Evolutionary conservation across 2,329 filamentous ascomycete genomes (phyloP), one percentile per base, ranked within the genome.

Genomic region (Cordyceps fumosorosea): DNA sequence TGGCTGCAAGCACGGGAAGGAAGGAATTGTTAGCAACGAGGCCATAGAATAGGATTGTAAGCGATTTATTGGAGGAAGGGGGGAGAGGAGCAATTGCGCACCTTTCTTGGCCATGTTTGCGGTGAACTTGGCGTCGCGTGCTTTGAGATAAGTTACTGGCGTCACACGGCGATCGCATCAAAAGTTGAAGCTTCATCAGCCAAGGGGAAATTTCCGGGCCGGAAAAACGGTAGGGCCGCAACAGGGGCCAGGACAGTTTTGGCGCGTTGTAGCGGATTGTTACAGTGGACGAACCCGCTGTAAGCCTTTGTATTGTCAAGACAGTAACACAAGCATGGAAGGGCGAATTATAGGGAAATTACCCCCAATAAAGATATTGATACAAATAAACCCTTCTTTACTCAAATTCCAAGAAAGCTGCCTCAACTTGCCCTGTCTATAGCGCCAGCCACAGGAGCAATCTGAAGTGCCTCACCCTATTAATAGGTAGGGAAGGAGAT

Each of bases 1-100:
- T 98, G 65, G 82, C 91, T 96, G 74, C 34, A n/a, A 34, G 29
- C 8, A 7, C 8, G 29, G 29, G 8, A 29, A 29, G 29, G 5
- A 29, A 42, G 11, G 6, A n/a, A 20, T 45, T n/a, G 48, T 59
- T 59, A 59, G 56, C 24, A 34, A 58, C 29, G 5, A 14, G 42
- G 11, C 20, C n/a, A n/a, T 4, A 37, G 44, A 47, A n/a, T 16
- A 18, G 56, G 26, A n/a, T n/a, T n/a, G n/a, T n/a, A 24, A 44
- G 24, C 8, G n/a, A 54, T 29, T 29, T 3, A 8, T 22, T 22
- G n/a, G 34, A 14, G 26, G n/a, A 16, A 52, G 34, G 12, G 18
- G 40, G 37, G 47, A 14, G 20, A 10, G 32, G 18, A 2, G 22
- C 16, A 5, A 37, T 53, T 50, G 50, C 63, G 44, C 67, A 74